A percentile compares a stretch with the other conserved stretches of the same genome.
phyloP scores from a whole-genome alignment of 371 early-diverging fungal species.

The Blastocladiella emersonii region DNA sequence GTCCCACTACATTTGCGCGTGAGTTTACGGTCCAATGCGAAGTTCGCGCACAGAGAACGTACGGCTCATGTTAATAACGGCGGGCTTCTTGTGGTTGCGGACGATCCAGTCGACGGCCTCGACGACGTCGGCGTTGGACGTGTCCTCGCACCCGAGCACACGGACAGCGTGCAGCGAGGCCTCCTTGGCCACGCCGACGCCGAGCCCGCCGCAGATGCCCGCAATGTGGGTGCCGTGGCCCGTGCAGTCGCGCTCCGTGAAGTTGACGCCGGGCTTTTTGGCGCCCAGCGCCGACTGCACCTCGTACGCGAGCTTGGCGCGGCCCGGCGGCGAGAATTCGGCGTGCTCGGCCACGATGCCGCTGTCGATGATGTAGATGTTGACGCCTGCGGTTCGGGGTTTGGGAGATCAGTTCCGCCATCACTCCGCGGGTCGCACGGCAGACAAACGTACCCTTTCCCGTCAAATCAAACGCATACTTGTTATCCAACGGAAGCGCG shows the following conservation, averaged over 20 bases:
- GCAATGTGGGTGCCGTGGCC: constrained; percentile 39
- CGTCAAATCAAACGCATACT: constrained; percentile 9
- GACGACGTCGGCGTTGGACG: constrained; percentile 9
- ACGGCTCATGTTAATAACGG: constrained; percentile 13
- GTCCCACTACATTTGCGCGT: no score
- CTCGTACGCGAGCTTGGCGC: neutral
- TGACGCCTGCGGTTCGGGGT: no score
- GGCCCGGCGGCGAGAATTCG: constrained; percentile 25
- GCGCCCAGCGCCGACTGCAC: neutral
- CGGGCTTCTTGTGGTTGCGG: constrained; percentile 9
- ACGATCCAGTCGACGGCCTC: constrained; percentile 11
- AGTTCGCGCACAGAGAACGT: no score
- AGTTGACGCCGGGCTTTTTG: neutral
- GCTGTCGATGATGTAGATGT: constrained; percentile 31
- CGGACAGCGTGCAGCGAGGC: constrained; percentile 21
- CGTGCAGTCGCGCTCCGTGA: constrained; percentile 17
- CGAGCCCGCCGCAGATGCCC: constrained; percentile 24
- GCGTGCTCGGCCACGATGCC: constrained; percentile 27
- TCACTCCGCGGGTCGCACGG: no score
- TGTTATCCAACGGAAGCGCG: neutral
- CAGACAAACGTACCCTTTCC: no score
- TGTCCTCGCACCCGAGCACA: constrained; percentile 15
- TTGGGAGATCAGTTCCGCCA: no score
- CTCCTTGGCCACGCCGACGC: constrained; percentile 27
- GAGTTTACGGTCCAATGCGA: no score